Evolutionary conservation across 371 early-diverging fungal genomes (phyloP), one percentile per base, ranked within the genome.

Genomic region (Batkoa obscura): DNA sequence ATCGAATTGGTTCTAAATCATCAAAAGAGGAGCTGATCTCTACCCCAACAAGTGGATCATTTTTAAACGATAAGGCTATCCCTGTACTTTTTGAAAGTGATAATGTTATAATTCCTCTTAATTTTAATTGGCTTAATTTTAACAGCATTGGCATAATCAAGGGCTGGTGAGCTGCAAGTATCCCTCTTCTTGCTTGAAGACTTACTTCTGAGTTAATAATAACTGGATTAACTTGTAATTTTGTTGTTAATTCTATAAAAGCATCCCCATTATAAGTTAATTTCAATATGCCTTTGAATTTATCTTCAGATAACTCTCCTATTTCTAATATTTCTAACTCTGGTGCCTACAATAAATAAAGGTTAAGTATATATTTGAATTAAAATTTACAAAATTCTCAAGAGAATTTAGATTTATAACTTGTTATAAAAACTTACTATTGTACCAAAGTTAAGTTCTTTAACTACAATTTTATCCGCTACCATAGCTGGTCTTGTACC

Each of bases 321-420:
- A 98, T 90, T 61, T 98, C 98, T n/a, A 98, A 69, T 59, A 98
- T 90, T 63, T 95, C 96, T 33, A 98, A 75, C 46, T 91, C 93
- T 12, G 98, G 98, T 23, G 98, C 86, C 84, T 88, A 67, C 62
- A 2, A 13, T 15, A 49, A 15, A 48, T 8, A 52, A 34, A 43
- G 13, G 62, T 60, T 10, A 3, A 53, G 5, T 47, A 15, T 31
- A 13, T 31, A 30, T 17, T 12, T 35, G 23, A 23, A 23, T 23
- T 23, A 23, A 23, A 23, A 23, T 23, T 23, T 23, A 23, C 23
- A 23, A 23, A 23, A 23, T 23, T 23, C 23, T 23, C 23, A 23
- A 23, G 23, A 23, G 23, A 23, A 23, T 23, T 37, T 41, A 8
- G 15, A 13, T n/a, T 55, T 12, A 33, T 12, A 12, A 43, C 13